Evolutionary conservation across 306 rosid genomes (phyloP), one percentile per base, ranked within the genome.

Genomic region (Gastrolobium villosum): DNA sequence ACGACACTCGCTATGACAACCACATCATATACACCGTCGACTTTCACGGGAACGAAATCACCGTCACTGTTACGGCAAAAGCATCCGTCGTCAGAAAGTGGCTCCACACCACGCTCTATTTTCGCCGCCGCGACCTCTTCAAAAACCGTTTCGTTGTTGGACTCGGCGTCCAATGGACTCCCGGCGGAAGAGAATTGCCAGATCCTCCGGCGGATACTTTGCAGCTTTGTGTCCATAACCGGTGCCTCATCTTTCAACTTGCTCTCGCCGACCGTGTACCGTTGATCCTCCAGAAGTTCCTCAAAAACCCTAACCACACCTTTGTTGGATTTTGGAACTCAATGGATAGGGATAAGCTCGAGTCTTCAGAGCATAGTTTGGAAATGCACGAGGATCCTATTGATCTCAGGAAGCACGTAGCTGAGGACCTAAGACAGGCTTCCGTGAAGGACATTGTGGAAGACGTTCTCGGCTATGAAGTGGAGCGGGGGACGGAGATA

Each of bases 131-230:
- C 7, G n/a, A 26, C 3, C 1, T 3, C 43, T 30, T 9, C 41
- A 3, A 1, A 0, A 2, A 8, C 74, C 71, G 66, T 41, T 81
- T 85, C 53, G 31, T 85, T 14, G 83, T 83, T 10, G 89, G 89
- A 8, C 84, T 85, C 63, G 89, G 88, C 52, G 79, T 88, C n/a
- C 88, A 88, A n/a, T 88, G 89, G 89, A 82, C 81, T 14, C 86
- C 91, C 0, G 6, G 28, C 14, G 7, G 4, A 2, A 20, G 26
- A 20, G 26, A 20, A 20, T 20, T 20, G 26, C 3, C 0, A 0
- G 11, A 31, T 6, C 13, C 65, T 39, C 86, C 86, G 61, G 77
- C 74, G 8, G 85, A 85, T 9, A 62, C 77, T 0, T 62, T 88
- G 49, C 89, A 86, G 59, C 79, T 88, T 48, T 83, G 88, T 56